A percentile compares a stretch with the other conserved stretches of the same genome.
Evolutionary conservation across 805 yeast genomes (phyloP).

Genomic region (Spathaspora passalidarum): DNA sequence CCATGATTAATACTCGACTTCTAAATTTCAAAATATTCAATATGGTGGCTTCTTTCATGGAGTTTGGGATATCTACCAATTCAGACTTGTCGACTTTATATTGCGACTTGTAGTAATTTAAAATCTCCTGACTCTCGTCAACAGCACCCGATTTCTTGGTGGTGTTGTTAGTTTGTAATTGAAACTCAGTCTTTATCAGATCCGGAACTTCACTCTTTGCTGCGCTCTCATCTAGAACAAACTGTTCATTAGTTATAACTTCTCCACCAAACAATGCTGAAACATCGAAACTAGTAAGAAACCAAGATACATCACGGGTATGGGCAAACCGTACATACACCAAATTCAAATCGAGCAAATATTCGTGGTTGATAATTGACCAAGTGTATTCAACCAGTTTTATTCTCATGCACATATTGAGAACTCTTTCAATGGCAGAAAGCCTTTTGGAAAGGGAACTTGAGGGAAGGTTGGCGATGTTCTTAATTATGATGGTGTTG

Average conservation of each 20-base stretch:
- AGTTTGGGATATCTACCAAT: constrained; percentile 53
- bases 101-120: constrained; percentile 26
- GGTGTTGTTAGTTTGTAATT: background rate
- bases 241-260: constrained; percentile 3
- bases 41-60: constrained; percentile 49
- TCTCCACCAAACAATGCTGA: background rate
- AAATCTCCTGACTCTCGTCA: constrained; percentile 16
- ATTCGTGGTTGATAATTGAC: constrained; percentile 32
- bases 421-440: constrained; percentile 27
- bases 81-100: constrained; percentile 59
- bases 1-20: constrained; percentile 50
- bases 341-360: constrained; percentile 22
- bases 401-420: constrained; percentile 16
- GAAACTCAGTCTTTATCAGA: constrained; percentile 2
- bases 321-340: constrained; percentile 30
- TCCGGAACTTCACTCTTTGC: constrained; percentile 2
- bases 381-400: constrained; percentile 23
- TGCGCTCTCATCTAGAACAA: background rate
- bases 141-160: background rate
- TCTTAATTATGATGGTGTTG: constrained; percentile 27
- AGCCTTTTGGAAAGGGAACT: constrained; percentile 6
- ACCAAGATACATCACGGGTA: constrained; percentile 13
- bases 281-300: constrained; percentile 1
- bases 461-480: constrained; percentile 30
- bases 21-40: constrained; percentile 56